A percentile compares a stretch with the other conserved stretches of the same genome.
phyloP scores from a whole-genome alignment of 2,329 filamentous ascomycete genomes.

The Aspergillus caelatus region DNA sequence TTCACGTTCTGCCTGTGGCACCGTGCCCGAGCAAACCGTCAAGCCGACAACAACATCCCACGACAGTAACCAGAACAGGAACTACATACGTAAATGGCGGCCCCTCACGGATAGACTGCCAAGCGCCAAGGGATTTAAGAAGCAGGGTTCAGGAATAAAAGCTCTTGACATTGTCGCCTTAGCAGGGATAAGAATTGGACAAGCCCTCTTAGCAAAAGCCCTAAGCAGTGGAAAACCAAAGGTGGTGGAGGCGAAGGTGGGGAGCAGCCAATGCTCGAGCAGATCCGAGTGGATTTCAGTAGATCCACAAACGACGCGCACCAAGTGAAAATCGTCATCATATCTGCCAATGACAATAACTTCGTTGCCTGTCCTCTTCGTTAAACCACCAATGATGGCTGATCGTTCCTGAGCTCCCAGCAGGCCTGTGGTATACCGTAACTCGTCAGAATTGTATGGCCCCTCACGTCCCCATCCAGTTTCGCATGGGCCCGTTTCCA shows the following conservation, averaged over 20 bases:
- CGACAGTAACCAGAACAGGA: background rate
- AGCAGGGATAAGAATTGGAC: slow-evolving; percentile 6
- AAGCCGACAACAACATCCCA: background rate
- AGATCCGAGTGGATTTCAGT: slow-evolving; percentile 4
- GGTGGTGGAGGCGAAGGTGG: slow-evolving; percentile 4
- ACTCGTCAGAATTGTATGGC: slow-evolving; percentile 2
- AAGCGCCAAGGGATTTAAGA: slow-evolving; percentile 9
- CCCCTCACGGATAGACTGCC: background rate
- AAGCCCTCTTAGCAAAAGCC: slow-evolving; percentile 9
- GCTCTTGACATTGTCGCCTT: slow-evolving; percentile 1
- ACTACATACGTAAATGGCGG: slow-evolving; percentile 3
- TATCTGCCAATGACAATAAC: slow-evolving; percentile 1
- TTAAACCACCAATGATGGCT: background rate
- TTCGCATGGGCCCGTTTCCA: background rate
- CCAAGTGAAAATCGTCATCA: slow-evolving; percentile 13
- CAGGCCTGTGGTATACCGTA: background rate
- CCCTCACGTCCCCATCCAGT: background rate
- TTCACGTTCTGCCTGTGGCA: background rate
- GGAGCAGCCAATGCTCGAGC: slow-evolving; percentile 1
- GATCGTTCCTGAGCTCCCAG: background rate
- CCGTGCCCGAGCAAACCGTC: background rate
- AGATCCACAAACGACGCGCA: slow-evolving; percentile 8
- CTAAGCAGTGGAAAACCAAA: background rate
- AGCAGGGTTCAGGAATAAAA: slow-evolving; percentile 4
- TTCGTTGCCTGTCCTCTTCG: background rate